A percentile compares a stretch with the other conserved stretches of the same genome.
Evolutionary conservation across 805 yeast species (phyloP).

Genomic region (Ogataea methylovora): DNA sequence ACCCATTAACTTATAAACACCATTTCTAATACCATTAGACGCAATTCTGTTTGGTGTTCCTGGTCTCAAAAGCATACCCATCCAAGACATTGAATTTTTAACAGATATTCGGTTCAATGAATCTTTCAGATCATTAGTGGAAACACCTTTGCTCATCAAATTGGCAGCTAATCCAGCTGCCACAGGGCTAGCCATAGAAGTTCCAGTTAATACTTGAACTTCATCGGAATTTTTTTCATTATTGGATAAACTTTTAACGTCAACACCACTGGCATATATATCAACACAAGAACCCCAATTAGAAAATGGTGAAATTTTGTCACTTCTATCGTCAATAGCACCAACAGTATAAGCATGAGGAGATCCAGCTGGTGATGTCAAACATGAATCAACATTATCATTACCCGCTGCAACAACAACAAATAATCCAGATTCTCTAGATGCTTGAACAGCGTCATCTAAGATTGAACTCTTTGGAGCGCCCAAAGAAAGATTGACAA

Average conservation of each 20-base stretch:
- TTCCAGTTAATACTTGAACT: constrained; percentile 49
- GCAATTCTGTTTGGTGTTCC: constrained; percentile 57
- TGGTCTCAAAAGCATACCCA: constrained; percentile 37
- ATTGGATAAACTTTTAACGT: constrained; percentile 49
- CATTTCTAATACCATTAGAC: constrained; percentile 19
- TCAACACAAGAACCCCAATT: constrained; percentile 94
- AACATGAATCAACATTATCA: constrained; percentile 68
- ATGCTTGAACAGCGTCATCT: constrained; percentile 72
- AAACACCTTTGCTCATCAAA: constrained; percentile 44
- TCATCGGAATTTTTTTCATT: constrained; percentile 10
- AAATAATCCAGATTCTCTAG: constrained; percentile 62
- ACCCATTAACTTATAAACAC: too few relatives aligned
- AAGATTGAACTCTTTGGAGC: constrained; percentile 59
- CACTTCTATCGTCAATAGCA: constrained; percentile 72
- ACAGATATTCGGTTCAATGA: constrained; percentile 40
- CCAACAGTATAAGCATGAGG: constrained; percentile 72
- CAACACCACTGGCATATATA: constrained; percentile 75
- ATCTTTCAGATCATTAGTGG: constrained; percentile 31
- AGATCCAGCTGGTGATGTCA: constrained; percentile 82
- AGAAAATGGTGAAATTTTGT: constrained; percentile 68
- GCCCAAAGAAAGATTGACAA: constrained; percentile 78
- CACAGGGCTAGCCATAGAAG: constrained; percentile 76
- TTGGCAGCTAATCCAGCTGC: constrained; percentile 62
- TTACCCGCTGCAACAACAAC: constrained; percentile 87
- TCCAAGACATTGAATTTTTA: constrained; percentile 36